Conservation (phyloP, 495 filamentous ascomycete species). For the Aspergillus avenaceus region DNA sequence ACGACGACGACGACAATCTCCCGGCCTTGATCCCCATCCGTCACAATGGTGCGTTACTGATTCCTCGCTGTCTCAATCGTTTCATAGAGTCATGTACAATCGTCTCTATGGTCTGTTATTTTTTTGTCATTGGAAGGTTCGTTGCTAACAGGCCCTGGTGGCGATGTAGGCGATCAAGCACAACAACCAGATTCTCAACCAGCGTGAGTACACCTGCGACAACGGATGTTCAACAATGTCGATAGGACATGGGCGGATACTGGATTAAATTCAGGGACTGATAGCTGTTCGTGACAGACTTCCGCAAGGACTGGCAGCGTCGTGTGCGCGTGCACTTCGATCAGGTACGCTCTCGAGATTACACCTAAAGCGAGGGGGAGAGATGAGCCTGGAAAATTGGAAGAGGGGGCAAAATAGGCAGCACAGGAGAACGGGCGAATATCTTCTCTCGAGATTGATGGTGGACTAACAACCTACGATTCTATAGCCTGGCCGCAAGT, state of each 20-base stretch:
- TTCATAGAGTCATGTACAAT: background rate
- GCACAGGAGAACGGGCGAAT: too few species aligned
- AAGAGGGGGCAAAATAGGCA: too few species aligned
- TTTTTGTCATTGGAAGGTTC: background rate
- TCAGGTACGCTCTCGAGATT: slow-evolving; percentile 67
- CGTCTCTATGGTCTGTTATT: slow-evolving; percentile 1
- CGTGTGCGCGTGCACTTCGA: slow-evolving; percentile 98
- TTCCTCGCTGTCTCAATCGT: slow-evolving; percentile 5
- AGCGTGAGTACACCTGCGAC: slow-evolving; percentile 62
- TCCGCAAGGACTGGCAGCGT: slow-evolving; percentile 99
- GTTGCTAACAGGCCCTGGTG: slow-evolving; percentile 29
- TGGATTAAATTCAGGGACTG: slow-evolving; percentile 18
- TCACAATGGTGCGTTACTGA: slow-evolving; percentile 57
- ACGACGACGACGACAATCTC: slow-evolving; percentile 44
- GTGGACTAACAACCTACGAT: slow-evolving; percentile 27
- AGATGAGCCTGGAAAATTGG: too few species aligned
- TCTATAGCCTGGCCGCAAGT: slow-evolving; percentile 87
- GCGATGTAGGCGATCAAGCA: slow-evolving; percentile 88
- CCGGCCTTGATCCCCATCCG: slow-evolving; percentile 58
- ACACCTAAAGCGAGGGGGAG: too few species aligned
- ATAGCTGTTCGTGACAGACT: slow-evolving; percentile 58
- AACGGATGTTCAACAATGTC: background rate
- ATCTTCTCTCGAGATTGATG: too few species aligned
- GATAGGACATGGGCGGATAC: slow-evolving; percentile 15
- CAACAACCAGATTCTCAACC: slow-evolving; percentile 98